Evolutionary conservation across 78 protist genomes (phyloP), one percentile per base, ranked within the genome.

Genomic region (Dictyostelium citrinum): DNA sequence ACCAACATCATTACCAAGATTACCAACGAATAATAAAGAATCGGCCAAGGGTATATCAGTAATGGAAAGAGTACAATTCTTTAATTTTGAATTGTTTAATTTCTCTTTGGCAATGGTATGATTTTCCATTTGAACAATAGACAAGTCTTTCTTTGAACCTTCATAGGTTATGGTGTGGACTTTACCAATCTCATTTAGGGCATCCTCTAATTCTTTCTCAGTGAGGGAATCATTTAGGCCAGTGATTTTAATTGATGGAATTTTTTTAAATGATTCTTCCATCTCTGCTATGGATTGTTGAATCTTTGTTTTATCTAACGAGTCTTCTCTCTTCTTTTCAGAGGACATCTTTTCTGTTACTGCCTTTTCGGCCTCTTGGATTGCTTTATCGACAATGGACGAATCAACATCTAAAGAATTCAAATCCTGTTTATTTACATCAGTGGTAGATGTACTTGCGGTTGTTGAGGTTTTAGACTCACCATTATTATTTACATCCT

Each of bases 211-310:
- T 11, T 88, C 93, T 49, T 76, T 61, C n/a, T 88, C 93, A 14
- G 58, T 78, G 31, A 88, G 37, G 0, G 77, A 5, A n/a, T 88
- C 93, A 49, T 81, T 88, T 51, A 88, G 43, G n/a, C 93, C 93
- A n/a, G 85, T 33, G 22, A 88, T 68, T 60, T 68, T 77, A 10
- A 88, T 29, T 2, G 43, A 17, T 17, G 93, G 86, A 20, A 27
- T 22, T 39, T 88, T 88, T 67, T 88, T 88, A 20, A 88, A 88
- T 17, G 93, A 58, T 43, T 79, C 93, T 11, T 88, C 93, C 93
- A 88, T 88, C 3, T 88, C 93, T 39, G 35, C 55, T 1, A 88
- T 31, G 0, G 68, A 11, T 46, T 43, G 85, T 88, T 29, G 75
- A 7, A 88, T 77, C 27, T 78, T 88, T 12, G 58, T 51, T 33